Conservation (phyloP, 768 basidiomycete species). For the Agrocybe pediades region DNA sequence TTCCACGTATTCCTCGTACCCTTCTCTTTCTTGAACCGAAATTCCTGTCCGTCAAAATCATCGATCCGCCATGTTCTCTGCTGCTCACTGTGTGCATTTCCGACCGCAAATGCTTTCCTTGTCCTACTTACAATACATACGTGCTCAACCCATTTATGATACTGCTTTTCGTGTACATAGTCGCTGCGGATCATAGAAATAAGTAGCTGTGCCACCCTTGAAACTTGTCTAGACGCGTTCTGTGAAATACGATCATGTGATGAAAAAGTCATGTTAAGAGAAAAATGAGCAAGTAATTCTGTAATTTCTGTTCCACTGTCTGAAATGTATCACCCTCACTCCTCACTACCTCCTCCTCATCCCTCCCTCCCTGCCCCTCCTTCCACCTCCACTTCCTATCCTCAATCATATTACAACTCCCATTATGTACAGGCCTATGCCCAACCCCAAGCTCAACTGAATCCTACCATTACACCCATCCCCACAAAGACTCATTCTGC, state of each 20-base stretch:
- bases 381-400: slow-evolving; percentile 9
- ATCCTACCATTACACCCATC: neutral
- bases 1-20: slow-evolving; percentile 10
- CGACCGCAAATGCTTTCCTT: slow-evolving; percentile 15
- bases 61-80: slow-evolving; percentile 14
- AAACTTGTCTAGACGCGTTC: slow-evolving; percentile 1
- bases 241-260: slow-evolving; percentile 23
- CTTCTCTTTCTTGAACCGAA: slow-evolving; percentile 21
- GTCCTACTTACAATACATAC: slow-evolving; percentile 15
- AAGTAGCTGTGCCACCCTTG: slow-evolving; percentile 19
- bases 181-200: slow-evolving; percentile 21
- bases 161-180: slow-evolving; percentile 20
- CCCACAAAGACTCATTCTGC: neutral
- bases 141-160: slow-evolving; percentile 21
- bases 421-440: slow-evolving; percentile 61
- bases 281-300: too few species aligned
- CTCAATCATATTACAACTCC: slow-evolving; percentile 36
- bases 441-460: slow-evolving; percentile 23
- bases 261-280: too few species aligned
- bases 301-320: too few species aligned
- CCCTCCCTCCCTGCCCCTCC: slow-evolving; percentile 20
- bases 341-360: slow-evolving; percentile 21
- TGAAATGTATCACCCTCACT: too few species aligned
- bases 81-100: slow-evolving; percentile 17
- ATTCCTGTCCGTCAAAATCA: slow-evolving; percentile 11